Evolutionary conservation across 2,329 filamentous ascomycete species (phyloP).

Genomic region (Fusarium setosum): DNA sequence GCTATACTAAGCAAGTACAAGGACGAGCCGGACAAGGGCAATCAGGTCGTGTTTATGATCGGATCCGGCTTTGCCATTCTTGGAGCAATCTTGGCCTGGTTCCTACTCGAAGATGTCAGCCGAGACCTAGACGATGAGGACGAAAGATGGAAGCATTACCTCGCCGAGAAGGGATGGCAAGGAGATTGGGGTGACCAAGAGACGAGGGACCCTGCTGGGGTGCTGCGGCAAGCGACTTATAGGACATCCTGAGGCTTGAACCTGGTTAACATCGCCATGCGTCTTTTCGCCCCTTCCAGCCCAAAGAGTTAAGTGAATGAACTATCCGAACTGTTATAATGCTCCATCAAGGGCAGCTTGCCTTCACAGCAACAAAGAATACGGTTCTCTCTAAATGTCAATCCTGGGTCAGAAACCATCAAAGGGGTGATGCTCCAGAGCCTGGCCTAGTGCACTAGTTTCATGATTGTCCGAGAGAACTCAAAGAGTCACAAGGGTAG

Average conservation of each 20-base stretch:
- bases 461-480: too few species aligned
- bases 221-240: not conserved
- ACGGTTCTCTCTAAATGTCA: too few species aligned
- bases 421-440: too few species aligned
- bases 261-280: too few species aligned
- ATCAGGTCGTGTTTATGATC: slow-evolving; percentile 61
- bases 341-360: too few species aligned
- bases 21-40: slow-evolving; percentile 51
- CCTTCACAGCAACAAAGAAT: too few species aligned
- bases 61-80: slow-evolving; percentile 59
- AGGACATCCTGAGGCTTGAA: not conserved
- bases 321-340: too few species aligned
- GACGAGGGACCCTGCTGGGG: slow-evolving; percentile 6
- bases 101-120: slow-evolving; percentile 32
- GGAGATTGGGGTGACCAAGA: slow-evolving; percentile 38
- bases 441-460: too few species aligned
- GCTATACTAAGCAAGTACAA: slow-evolving; percentile 58
- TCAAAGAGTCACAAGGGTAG: too few species aligned
- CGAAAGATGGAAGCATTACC: slow-evolving; percentile 38
- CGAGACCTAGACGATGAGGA: slow-evolving; percentile 39
- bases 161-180: slow-evolving; percentile 36
- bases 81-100: slow-evolving; percentile 46
- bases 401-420: too few species aligned
- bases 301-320: too few species aligned
- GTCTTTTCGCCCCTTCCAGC: too few species aligned